phyloP scores from a whole-genome alignment of 2,329 filamentous ascomycete species.

The Calonectria leucothoes region DNA sequence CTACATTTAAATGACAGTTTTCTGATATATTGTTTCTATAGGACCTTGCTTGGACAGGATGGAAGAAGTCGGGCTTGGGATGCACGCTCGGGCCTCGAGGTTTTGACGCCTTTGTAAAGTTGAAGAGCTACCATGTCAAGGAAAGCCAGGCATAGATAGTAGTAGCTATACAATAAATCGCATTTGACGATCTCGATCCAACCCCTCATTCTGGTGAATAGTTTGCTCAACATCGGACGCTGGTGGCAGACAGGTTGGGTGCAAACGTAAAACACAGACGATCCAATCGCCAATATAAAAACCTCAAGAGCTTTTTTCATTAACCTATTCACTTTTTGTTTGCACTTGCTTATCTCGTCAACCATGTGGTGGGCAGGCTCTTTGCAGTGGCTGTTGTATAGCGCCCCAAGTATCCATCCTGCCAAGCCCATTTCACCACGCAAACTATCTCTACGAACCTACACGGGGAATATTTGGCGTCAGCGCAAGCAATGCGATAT shows the following conservation, averaged over 20 bases:
- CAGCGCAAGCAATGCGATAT: no score
- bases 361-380: no score
- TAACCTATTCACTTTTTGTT: not conserved
- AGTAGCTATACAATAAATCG: not conserved
- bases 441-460: no score
- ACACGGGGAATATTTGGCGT: not conserved
- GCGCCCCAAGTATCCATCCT: no score
- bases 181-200: not conserved
- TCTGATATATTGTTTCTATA: conserved; percentile 49
- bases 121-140: conserved; percentile 95
- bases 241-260: no score
- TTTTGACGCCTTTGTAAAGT: conserved; percentile 93
- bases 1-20: no score
- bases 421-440: not conserved
- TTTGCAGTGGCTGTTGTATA: not conserved
- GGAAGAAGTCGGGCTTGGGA: conserved; percentile 95
- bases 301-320: not conserved
- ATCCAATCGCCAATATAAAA: not conserved
- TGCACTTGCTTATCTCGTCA: not conserved
- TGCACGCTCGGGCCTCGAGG: conserved; percentile 88
- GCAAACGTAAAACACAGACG: not conserved
- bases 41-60: conserved; percentile 94
- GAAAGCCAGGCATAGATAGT: conserved; percentile 69
- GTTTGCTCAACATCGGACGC: not conserved
- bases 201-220: not conserved